A percentile compares a stretch with the other conserved stretches of the same genome.
phyloP scores from a whole-genome alignment of 1,284 basidiomycete genomes.

The Pseudozyma thailandica region DNA sequence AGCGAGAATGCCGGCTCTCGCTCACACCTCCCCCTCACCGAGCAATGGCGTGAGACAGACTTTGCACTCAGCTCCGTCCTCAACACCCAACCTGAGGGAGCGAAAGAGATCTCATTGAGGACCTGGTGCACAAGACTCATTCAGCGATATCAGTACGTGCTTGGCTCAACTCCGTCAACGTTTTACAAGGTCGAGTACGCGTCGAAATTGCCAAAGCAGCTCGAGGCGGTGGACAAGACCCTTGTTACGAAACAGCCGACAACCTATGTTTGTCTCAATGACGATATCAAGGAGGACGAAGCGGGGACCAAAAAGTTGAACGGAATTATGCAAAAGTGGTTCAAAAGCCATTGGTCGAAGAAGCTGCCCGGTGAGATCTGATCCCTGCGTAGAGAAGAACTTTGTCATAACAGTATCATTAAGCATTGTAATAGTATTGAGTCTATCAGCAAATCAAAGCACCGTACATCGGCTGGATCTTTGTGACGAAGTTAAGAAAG shows the following conservation, averaged over 20 bases:
- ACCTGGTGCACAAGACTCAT: slow-evolving; percentile 42
- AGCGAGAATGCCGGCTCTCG: slow-evolving; percentile 10
- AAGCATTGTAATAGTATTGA: too few species aligned
- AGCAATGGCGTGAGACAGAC: slow-evolving; percentile 23
- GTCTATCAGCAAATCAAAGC: too few species aligned
- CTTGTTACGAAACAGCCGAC: slow-evolving; percentile 10
- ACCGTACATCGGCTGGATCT: too few species aligned
- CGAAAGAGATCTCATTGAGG: slow-evolving; percentile 9
- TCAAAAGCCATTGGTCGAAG: slow-evolving; percentile 20
- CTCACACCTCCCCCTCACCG: slow-evolving; percentile 43
- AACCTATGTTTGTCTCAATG: slow-evolving; percentile 49
- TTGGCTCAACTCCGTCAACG: slow-evolving; percentile 36
- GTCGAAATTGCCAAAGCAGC: slow-evolving; percentile 17
- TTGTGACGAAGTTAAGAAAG: too few species aligned
- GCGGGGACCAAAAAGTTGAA: slow-evolving; percentile 30
- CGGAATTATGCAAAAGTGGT: slow-evolving; percentile 40
- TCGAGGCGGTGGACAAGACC: slow-evolving; percentile 27
- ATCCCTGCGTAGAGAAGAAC: too few species aligned
- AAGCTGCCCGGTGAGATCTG: slow-evolving; percentile 24
- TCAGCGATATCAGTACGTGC: slow-evolving; percentile 39
- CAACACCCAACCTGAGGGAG: not conserved
- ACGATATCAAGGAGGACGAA: slow-evolving; percentile 43
- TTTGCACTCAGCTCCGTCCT: slow-evolving; percentile 32
- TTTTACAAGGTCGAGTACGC: slow-evolving; percentile 51
- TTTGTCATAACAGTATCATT: not conserved